Conservation (phyloP, 164 flowering plant species). For the Kingdonia uniflora region DNA sequence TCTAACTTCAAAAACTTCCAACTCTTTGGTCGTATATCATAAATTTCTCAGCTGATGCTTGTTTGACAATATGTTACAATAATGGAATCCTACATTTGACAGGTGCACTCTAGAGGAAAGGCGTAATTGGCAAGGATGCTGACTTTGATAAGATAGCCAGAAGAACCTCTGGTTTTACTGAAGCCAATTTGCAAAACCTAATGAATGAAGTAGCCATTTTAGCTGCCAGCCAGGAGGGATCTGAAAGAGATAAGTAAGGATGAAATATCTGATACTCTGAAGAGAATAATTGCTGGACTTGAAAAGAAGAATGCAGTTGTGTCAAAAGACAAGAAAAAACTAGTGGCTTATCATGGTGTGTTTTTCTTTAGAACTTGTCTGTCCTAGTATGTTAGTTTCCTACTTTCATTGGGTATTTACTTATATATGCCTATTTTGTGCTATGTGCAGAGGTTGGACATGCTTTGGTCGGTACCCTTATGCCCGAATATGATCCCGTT, state of each 20-base stretch:
- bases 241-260: no score
- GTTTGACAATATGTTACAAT: no score
- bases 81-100: no score
- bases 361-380: constrained; percentile 9
- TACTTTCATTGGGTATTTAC: neutral
- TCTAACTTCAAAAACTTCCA: no score
- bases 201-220: constrained; percentile 98
- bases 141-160: no score
- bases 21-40: no score
- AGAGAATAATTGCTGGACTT: no score
- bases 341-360: constrained; percentile 98
- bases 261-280: no score
- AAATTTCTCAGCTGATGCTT: no score
- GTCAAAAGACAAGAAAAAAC: constrained; percentile 86
- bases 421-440: neutral
- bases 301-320: no score
- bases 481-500: constrained; percentile 96
- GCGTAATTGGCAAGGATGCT: constrained; percentile 88
- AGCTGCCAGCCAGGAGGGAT: constrained; percentile 83
- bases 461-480: constrained; percentile 90
- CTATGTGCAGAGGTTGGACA: constrained; percentile 87
- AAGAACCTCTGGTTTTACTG: constrained; percentile 96
- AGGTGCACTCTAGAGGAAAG: constrained; percentile 96
- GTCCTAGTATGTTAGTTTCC: neutral
- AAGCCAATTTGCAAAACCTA: constrained; percentile 87